Evolutionary conservation across 1,284 basidiomycete species (phyloP).

Genomic region (Hypsizygus ulmarius): DNA sequence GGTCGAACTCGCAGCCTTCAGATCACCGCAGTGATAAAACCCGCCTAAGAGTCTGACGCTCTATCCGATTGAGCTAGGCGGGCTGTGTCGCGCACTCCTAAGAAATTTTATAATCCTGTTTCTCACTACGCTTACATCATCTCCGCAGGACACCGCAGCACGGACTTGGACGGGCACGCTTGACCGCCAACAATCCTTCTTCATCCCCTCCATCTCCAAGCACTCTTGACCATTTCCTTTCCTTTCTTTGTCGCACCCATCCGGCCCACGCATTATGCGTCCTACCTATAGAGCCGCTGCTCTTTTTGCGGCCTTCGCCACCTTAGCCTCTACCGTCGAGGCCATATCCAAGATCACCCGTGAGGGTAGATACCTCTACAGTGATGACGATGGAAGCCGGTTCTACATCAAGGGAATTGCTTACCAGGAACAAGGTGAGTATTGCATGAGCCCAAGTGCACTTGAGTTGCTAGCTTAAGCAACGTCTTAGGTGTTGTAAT

Average conservation of each 20-base stretch:
- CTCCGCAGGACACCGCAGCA: too few relatives aligned
- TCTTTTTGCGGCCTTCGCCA: slow-evolving; percentile 30
- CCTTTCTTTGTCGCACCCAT: background rate
- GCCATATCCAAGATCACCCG: slow-evolving; percentile 63
- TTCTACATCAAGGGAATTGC: slow-evolving; percentile 93
- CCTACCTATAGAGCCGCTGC: slow-evolving; percentile 25
- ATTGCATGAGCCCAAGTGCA: background rate
- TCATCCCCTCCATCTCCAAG: slow-evolving; percentile 5
- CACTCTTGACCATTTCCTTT: slow-evolving; percentile 2
- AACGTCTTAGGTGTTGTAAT: slow-evolving; percentile 42
- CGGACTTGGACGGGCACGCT: background rate
- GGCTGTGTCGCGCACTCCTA: slow-evolving; percentile 42
- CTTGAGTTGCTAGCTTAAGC: background rate
- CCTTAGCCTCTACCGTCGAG: slow-evolving; percentile 36
- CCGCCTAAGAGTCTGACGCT: slow-evolving; percentile 65
- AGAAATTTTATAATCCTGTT: too few relatives aligned
- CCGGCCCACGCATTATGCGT: slow-evolving; percentile 24
- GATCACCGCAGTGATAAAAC: slow-evolving; percentile 33
- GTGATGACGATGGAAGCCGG: slow-evolving; percentile 61
- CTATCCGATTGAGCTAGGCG: slow-evolving; percentile 87
- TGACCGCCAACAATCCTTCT: slow-evolving; percentile 10
- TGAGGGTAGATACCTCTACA: slow-evolving; percentile 78
- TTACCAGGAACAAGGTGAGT: slow-evolving; percentile 82
- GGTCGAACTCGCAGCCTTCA: slow-evolving; percentile 92
- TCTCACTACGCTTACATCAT: slow-evolving; percentile 3